Evolutionary conservation across 1,284 basidiomycete species (phyloP), one percentile per base, ranked within the genome.

Genomic region (Fomitopsis betulina): DNA sequence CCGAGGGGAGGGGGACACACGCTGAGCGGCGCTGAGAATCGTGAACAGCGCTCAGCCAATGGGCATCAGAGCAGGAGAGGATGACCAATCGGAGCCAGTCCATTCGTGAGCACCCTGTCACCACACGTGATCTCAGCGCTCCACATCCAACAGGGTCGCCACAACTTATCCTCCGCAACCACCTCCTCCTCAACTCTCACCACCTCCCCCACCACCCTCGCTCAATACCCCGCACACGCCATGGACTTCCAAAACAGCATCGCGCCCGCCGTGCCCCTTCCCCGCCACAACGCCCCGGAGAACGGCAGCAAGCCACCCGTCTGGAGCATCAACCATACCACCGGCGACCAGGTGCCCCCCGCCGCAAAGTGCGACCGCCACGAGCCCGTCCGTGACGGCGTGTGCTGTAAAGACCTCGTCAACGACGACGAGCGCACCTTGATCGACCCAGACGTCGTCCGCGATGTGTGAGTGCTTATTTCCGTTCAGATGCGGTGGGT

Each of bases 361-460:
- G 72, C 77, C 12, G 75, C 81, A 13, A 85, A 86, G 69, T 93
- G 91, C 68, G 80, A 81, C 43, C 74, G 80, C 58, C 76, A 83
- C 58, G 71, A 74, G 40, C 76, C 72, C 15, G 68, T 78, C 9
- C 72, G 79, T 43, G 81, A 82, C 54, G 89, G 86, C 3, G 74
- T 92, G 2, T 94, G 93, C 73, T 94, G 93, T 74, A 89, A 91
- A 65, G 89, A 93, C 58, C 81, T 94, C 58, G 91, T 84, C 65
- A 82, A 79, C 47, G 82, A 86, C 8, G 90, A 94, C 58, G 86
- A 94, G 62, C 81, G 92, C 19, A 86, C 81, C 0, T 79, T 95
- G 39, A 78, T 96, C 56, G 84, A 95, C 69, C 93, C 94, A 1
- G 93, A 95, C 65, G 76, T 94, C 55, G 81, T 96, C 21, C 85